phyloP scores from a whole-genome alignment of 1,284 basidiomycete genomes.

The Leccinum glutinopallens region DNA sequence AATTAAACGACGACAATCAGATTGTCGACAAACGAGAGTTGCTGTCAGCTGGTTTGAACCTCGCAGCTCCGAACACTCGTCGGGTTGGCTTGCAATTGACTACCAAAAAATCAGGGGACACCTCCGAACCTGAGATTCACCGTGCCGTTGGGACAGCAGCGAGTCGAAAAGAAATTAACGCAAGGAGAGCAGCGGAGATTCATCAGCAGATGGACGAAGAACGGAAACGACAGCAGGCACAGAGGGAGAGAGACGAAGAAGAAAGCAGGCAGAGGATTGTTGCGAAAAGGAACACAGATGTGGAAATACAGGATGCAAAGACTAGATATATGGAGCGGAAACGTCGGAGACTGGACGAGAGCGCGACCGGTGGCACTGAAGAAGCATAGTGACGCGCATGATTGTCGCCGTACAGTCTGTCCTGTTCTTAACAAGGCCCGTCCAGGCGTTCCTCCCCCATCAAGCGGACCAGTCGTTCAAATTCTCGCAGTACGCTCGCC shows the following conservation, averaged over 20 bases:
- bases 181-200: slow-evolving; percentile 74
- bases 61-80: slow-evolving; percentile 80
- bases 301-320: slow-evolving; percentile 69
- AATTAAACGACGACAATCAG: slow-evolving; percentile 96
- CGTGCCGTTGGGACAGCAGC: slow-evolving; percentile 83
- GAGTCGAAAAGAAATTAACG: slow-evolving; percentile 76
- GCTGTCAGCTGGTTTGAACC: slow-evolving; percentile 89
- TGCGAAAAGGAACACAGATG: slow-evolving; percentile 70
- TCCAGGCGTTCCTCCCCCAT: slow-evolving; percentile 36
- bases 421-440: slow-evolving; percentile 15
- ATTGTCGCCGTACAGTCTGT: background rate
- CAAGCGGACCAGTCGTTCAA: slow-evolving; percentile 35
- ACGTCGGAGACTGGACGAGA: slow-evolving; percentile 69
- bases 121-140: slow-evolving; percentile 48
- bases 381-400: slow-evolving; percentile 16
- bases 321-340: slow-evolving; percentile 82
- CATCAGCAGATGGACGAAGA: slow-evolving; percentile 76
- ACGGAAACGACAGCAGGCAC: slow-evolving; percentile 55
- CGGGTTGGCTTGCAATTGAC: slow-evolving; percentile 47
- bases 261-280: slow-evolving; percentile 59
- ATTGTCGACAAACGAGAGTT: slow-evolving; percentile 96
- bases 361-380: slow-evolving; percentile 1
- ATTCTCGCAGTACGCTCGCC: slow-evolving; percentile 48
- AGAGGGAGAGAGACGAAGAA: slow-evolving; percentile 60
- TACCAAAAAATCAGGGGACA: slow-evolving; percentile 30